Evolutionary conservation across 164 flowering plant genomes (phyloP).

Genomic region (Nelumbo lutea): DNA sequence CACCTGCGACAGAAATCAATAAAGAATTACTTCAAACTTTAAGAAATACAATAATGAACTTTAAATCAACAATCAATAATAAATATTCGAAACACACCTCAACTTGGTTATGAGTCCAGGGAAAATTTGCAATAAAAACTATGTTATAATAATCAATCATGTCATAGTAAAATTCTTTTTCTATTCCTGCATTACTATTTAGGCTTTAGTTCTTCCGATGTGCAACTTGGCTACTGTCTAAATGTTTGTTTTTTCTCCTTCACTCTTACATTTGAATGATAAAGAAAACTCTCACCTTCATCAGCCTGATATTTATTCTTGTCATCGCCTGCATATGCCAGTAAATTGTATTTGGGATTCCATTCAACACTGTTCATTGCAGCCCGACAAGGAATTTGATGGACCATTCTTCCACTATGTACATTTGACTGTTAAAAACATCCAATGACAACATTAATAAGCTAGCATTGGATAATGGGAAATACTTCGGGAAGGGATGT

Average conservation of each 20-base stretch:
- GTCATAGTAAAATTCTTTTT: not conserved
- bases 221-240: not conserved
- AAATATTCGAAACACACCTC: not conserved
- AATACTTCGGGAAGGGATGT: not conserved
- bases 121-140: too few species aligned
- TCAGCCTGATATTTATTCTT: constrained; percentile 91
- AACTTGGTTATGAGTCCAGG: too few species aligned
- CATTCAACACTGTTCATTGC: constrained; percentile 99
- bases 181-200: not conserved
- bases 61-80: not conserved
- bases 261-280: not conserved
- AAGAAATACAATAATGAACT: not conserved
- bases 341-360: constrained; percentile 88
- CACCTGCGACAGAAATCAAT: constrained; percentile 46
- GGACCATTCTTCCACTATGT: constrained; percentile 79
- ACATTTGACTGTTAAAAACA: constrained; percentile 63
- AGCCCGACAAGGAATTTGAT: constrained; percentile 90
- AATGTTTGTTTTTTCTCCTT: not conserved
- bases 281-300: constrained; percentile 50
- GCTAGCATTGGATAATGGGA: not conserved
- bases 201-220: too few species aligned
- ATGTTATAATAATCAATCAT: not conserved
- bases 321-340: constrained; percentile 98
- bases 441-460: constrained; percentile 8
- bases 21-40: not conserved